These are phyloP conservation scores for Pythium sukuiense DNA, from an alignment of 352 stramenopile species.

Conservation along the genomic window DNA sequence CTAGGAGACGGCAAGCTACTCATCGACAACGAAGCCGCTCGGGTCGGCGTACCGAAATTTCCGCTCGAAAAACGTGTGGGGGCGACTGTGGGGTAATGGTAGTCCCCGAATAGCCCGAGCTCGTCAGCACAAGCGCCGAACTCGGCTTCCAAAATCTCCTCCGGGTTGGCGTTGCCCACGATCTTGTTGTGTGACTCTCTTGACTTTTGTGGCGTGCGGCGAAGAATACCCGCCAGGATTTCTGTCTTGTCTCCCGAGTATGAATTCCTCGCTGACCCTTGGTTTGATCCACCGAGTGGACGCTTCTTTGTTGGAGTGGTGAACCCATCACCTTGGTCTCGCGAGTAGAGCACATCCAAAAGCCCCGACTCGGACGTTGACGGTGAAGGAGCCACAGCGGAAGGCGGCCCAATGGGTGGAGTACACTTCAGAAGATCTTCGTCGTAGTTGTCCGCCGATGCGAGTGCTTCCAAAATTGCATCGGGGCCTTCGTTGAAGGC, in stretches of 20 bases:
- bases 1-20: conserved; percentile 18
- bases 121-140: conserved; percentile 31
- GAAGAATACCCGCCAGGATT: conserved; percentile 7
- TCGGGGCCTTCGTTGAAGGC: conserved; percentile 18
- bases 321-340: conserved; percentile 10
- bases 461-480: conserved; percentile 22
- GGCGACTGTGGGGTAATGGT: conserved; percentile 34
- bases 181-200: conserved; percentile 29
- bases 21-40: background rate
- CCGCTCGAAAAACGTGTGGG: conserved; percentile 8
- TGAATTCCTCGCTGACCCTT: background rate
- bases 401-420: background rate
- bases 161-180: conserved; percentile 30
- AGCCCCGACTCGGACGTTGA: conserved; percentile 7
- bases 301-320: conserved; percentile 19
- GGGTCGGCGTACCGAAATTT: background rate
- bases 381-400: conserved; percentile 6
- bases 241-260: conserved; percentile 6
- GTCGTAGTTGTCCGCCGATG: conserved; percentile 11
- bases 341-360: conserved; percentile 25
- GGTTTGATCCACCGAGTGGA: background rate
- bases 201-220: conserved; percentile 14
- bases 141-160: conserved; percentile 33
- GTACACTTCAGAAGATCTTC: conserved; percentile 12
- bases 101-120: conserved; percentile 30